Conservation (phyloP, 805 yeast genomes). For the Ogataea thermomethanolica region DNA sequence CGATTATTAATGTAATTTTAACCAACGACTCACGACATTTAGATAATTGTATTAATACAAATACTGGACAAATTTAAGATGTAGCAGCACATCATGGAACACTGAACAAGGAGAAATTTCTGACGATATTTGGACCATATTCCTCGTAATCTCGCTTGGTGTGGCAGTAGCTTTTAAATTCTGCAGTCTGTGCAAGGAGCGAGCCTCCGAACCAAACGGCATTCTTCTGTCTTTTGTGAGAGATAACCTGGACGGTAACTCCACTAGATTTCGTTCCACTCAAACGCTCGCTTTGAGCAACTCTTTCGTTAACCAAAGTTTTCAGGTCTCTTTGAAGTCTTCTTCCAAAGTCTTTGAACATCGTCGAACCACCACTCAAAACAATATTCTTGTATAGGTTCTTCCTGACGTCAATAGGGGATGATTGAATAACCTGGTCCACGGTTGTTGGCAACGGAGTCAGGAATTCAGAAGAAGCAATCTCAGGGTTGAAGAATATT, state of each 20-base stretch:
- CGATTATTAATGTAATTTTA: background rate
- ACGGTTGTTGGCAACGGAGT: conserved; percentile 97
- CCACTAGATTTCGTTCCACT: conserved; percentile 83
- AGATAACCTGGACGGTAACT: conserved; percentile 93
- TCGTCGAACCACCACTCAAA: conserved; percentile 95
- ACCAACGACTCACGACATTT: background rate
- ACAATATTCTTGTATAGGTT: conserved; percentile 95
- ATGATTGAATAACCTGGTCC: conserved; percentile 89
- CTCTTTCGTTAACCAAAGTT: conserved; percentile 82
- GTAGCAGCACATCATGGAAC: conserved; percentile 54
- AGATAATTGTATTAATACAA: conserved; percentile 1
- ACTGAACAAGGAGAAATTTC: conserved; percentile 92
- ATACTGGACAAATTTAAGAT: background rate
- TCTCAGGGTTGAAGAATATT: conserved; percentile 96
- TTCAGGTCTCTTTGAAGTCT: conserved; percentile 94
- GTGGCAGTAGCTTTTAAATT: conserved; percentile 93
- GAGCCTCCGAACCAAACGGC: conserved; percentile 99
- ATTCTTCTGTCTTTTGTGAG: conserved; percentile 95
- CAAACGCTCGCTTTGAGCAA: conserved; percentile 71
- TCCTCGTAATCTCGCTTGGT: conserved; percentile 97
- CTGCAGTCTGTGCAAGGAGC: conserved; percentile 92
- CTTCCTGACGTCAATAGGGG: conserved; percentile 97
- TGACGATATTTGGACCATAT: conserved; percentile 94
- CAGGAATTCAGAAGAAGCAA: conserved; percentile 89
- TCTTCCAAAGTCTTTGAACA: conserved; percentile 98